phyloP scores from a whole-genome alignment of 169 alveolate species.

The Besnoitia besnoiti region DNA sequence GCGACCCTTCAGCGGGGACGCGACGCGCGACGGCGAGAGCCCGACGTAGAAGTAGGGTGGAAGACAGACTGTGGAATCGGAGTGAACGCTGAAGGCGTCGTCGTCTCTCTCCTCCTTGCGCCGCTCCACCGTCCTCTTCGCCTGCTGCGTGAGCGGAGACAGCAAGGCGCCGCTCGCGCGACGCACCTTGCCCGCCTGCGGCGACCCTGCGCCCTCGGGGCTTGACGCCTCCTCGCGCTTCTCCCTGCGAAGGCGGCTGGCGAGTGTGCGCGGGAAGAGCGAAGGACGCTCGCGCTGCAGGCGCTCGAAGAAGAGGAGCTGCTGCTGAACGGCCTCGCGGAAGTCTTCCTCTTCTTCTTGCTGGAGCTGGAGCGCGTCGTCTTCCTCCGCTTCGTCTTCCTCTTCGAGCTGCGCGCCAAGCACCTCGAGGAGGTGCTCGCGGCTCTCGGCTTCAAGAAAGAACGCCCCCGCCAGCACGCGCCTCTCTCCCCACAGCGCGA shows the following conservation, averaged over 20 bases:
- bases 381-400: background rate
- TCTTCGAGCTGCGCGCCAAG: background rate
- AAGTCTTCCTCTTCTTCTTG: slow-evolving; percentile 16
- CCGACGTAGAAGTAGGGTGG: slow-evolving; percentile 16
- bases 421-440: background rate
- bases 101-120: background rate
- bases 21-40: background rate
- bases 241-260: too few relatives aligned
- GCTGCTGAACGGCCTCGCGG: slow-evolving; percentile 14
- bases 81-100: background rate
- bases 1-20: background rate
- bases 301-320: slow-evolving; percentile 32
- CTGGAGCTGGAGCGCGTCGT: background rate
- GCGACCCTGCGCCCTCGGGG: background rate
- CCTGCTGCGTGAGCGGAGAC: background rate
- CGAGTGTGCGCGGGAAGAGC: background rate
- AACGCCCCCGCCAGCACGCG: background rate
- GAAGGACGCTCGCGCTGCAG: background rate
- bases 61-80: slow-evolving; percentile 13
- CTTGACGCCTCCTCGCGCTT: background rate
- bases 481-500: slow-evolving; percentile 12
- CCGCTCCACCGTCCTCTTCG: background rate
- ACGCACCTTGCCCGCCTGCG: background rate
- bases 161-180: background rate
- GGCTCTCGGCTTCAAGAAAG: background rate